Evolutionary conservation across 1,284 basidiomycete genomes (phyloP).

Genomic region (Leccinum subatratum): DNA sequence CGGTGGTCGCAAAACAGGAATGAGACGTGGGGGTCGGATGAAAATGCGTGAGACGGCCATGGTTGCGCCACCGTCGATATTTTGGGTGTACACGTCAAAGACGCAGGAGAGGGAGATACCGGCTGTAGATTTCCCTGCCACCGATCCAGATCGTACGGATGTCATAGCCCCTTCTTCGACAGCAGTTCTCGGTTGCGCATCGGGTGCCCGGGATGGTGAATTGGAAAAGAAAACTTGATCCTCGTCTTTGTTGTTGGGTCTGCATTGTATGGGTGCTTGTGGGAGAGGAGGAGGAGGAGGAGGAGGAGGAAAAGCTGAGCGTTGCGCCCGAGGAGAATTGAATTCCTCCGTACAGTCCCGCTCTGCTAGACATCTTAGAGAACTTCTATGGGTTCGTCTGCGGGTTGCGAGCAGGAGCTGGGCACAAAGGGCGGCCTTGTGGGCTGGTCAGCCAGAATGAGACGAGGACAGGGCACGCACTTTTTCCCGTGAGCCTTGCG

Average conservation of each 20-base stretch:
- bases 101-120: conserved; percentile 55
- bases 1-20: conserved; percentile 12
- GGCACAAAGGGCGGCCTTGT: no score
- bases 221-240: conserved; percentile 1
- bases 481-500: no score
- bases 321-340: conserved; percentile 65
- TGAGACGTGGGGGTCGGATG: neutral
- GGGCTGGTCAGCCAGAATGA: no score
- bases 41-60: conserved; percentile 28
- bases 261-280: conserved; percentile 11
- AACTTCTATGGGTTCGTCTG: conserved; percentile 3
- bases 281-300: conserved; percentile 5
- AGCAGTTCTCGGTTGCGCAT: conserved; percentile 5
- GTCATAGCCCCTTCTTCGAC: conserved; percentile 23
- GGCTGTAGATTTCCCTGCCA: conserved; percentile 67
- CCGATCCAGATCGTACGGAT: conserved; percentile 31
- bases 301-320: conserved; percentile 30
- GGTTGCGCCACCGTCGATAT: conserved; percentile 37
- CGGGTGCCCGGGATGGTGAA: conserved; percentile 12
- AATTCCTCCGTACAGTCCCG: conserved; percentile 76
- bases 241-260: conserved; percentile 15
- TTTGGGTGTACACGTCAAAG: conserved; percentile 33
- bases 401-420: no score
- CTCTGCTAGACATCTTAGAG: conserved; percentile 62
- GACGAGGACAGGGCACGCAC: no score